A percentile compares a stretch with the other conserved stretches of the same genome.
Evolutionary conservation across 2,329 filamentous ascomycete genomes (phyloP).

Genomic region (Dendrostoma leiphaemia): DNA sequence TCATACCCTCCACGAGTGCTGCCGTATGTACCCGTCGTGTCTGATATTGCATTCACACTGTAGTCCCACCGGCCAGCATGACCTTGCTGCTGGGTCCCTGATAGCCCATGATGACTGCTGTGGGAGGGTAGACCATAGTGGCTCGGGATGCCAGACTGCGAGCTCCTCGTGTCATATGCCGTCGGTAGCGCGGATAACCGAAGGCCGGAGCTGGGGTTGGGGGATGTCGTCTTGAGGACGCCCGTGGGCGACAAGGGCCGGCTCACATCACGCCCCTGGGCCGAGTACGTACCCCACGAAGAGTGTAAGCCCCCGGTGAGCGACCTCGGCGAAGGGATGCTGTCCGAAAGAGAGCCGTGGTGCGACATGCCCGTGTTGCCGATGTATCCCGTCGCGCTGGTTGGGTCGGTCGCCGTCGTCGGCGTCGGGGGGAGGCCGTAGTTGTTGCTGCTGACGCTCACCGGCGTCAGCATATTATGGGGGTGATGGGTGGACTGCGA

Average conservation of each 20-base stretch:
- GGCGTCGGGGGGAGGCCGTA: conserved; percentile 48
- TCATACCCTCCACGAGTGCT: conserved; percentile 17
- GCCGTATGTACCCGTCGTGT: conserved; percentile 16
- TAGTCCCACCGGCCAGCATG: conserved; percentile 18
- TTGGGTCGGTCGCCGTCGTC: conserved; percentile 33
- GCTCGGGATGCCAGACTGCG: conserved; percentile 9
- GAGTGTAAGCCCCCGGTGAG: conserved; percentile 17
- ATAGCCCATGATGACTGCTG: conserved; percentile 14
- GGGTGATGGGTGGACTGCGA: conserved; percentile 19
- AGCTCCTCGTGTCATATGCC: conserved; percentile 15
- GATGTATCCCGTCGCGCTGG: conserved; percentile 37
- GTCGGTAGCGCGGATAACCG: conserved; percentile 15
- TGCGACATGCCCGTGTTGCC: conserved; percentile 37
- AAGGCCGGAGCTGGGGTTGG: conserved; percentile 12
- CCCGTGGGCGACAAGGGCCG: conserved; percentile 15
- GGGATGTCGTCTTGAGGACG: conserved; percentile 16
- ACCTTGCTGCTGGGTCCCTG: conserved; percentile 10
- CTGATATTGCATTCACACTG: conserved; percentile 20
- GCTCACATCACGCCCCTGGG: conserved; percentile 11
- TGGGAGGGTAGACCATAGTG: conserved; percentile 15
- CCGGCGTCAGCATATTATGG: conserved; percentile 40
- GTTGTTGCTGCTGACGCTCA: conserved; percentile 41
- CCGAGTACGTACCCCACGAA: conserved; percentile 13
- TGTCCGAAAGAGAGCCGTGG: conserved; percentile 41
- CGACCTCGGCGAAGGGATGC: conserved; percentile 17